phyloP scores from a whole-genome alignment of 768 basidiomycete genomes.

The Kwoniella dendrophila region DNA sequence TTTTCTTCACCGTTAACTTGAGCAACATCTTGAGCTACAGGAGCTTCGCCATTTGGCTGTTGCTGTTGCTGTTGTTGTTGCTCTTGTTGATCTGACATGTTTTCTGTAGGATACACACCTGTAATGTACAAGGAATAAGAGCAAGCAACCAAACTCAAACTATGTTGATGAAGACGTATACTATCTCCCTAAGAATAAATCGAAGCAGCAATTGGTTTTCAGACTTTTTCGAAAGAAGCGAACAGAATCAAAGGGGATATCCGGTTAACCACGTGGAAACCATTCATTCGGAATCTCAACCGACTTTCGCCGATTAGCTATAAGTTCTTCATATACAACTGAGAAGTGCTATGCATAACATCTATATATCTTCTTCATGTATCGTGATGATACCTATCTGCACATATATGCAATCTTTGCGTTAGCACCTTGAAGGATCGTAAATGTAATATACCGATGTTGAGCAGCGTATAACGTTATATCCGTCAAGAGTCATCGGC shows the following conservation, averaged over 20 bases:
- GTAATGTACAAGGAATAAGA: conserved; percentile 1
- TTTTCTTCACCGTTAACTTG: conserved; percentile 20
- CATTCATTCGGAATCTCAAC: conserved; percentile 10
- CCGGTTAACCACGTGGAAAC: conserved; percentile 10
- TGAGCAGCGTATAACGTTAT: not conserved
- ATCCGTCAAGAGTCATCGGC: too few species aligned
- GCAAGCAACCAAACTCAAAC: not conserved
- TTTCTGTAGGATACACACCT: not conserved
- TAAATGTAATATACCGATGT: not conserved
- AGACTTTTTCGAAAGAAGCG: conserved; percentile 23
- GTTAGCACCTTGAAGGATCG: too few species aligned
- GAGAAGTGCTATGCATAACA: not conserved
- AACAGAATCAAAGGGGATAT: not conserved
- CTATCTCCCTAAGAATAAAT: not conserved
- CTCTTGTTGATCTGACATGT: conserved; percentile 17
- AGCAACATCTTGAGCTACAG: conserved; percentile 9
- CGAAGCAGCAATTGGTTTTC: conserved; percentile 9
- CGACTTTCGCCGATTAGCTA: conserved; percentile 18
- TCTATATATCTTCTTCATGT: too few species aligned
- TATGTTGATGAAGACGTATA: too few species aligned
- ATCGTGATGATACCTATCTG: too few species aligned
- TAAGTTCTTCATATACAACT: not conserved
- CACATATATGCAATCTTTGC: too few species aligned
- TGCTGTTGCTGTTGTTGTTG: conserved; percentile 13
- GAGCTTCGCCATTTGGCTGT: conserved; percentile 12